Evolutionary conservation across 495 filamentous ascomycete species (phyloP), one percentile per base, ranked within the genome.

Genomic region (Penicillium cosmopolitanum): DNA sequence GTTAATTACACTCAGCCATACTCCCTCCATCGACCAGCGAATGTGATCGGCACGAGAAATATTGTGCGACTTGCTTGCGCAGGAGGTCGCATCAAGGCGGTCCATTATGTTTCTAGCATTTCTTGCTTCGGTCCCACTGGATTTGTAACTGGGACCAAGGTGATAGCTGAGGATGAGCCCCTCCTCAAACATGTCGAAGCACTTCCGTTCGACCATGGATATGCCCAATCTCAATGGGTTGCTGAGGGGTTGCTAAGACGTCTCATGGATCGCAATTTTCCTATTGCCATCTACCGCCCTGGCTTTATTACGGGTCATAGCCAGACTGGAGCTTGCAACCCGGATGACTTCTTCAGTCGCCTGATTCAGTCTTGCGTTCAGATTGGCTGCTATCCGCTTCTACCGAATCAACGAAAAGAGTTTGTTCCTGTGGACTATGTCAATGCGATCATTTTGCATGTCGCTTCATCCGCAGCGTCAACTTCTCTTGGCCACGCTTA

Each of bases 141-240:
- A 4, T 53, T 54, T 5, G 31, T 65, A 1, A 62, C 56, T 19
- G 60, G 59, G 12, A 43, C 56, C 4, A 21, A 40, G 7, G 47
- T 10, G 1, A 57, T 63, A 31, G 4, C 15, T 1, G 64, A 63
- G 21, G 57, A 66, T 38, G 62, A 55, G 51, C 12, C 50, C 6
- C 54, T 58, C 10, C 12, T 55, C 19, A 31, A 47, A 6, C 64
- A 66, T 34, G 15, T 66, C 7, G 54, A 54, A 31, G 50, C 57
- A 5, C 57, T 71, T 1, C 57, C 50, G 2, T 66, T 62, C 31
- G 66, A 69, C 33, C 47, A 55, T 5, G 70, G 70, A 0, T 73
- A 73, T 38, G 63, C 70, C 1, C 63, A 68, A 31, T 65, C 61
- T 47, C 61, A 73, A 35, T 70, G 58, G 58, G 66, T 66, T 5